phyloP scores from a whole-genome alignment of 2,329 filamentous ascomycete genomes.

The Trichoderma lentiforme region DNA sequence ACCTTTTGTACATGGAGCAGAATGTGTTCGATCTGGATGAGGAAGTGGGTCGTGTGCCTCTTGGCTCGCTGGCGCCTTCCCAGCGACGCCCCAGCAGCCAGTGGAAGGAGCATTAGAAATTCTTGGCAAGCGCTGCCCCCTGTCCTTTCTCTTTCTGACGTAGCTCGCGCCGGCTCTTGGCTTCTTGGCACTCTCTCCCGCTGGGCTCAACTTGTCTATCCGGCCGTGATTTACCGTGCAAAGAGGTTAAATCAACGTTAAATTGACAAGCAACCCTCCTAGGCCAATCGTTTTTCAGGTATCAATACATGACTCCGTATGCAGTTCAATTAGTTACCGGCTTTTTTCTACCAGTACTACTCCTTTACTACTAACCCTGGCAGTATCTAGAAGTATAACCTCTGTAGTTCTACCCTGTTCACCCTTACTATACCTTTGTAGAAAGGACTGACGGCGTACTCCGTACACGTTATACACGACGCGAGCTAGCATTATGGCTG shows the following conservation, averaged over 20 bases:
- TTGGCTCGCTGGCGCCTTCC: background rate
- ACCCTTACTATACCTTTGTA: background rate
- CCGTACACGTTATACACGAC: background rate
- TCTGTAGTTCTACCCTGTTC: background rate
- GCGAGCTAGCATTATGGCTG: background rate
- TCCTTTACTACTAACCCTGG: background rate
- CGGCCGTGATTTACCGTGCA: background rate
- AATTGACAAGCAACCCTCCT: background rate
- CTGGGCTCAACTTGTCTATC: background rate
- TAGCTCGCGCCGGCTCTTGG: constrained; percentile 4
- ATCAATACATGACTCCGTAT: background rate
- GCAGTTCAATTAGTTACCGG: background rate
- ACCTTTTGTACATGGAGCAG: background rate
- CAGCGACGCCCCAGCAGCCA: background rate
- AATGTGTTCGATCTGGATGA: background rate
- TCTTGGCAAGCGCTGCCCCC: constrained; percentile 8
- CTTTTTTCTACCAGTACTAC: background rate
- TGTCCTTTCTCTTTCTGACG: background rate
- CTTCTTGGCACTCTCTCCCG: background rate
- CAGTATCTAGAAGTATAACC: background rate
- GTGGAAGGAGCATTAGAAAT: constrained; percentile 4
- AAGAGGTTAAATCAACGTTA: constrained; percentile 13
- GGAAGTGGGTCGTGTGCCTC: constrained; percentile 17
- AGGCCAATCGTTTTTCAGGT: background rate
- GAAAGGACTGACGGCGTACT: background rate